Percentiles rank a stretch among this genome's conserved stretches.
Conservation (phyloP, 345 rosid species). For the Nephelium lappaceum region DNA sequence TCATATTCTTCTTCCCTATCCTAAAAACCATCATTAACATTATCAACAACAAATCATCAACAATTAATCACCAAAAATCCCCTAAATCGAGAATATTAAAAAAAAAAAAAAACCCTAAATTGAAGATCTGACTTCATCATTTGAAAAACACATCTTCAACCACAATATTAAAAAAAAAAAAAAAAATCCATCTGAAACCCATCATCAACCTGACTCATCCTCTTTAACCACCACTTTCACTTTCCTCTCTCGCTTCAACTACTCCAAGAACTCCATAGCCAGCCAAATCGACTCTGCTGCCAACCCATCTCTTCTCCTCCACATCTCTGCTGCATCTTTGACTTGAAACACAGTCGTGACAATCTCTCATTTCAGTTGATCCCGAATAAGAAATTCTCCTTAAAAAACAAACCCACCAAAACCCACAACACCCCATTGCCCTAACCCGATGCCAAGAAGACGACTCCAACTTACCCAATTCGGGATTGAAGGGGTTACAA, state of each 20-base stretch:
- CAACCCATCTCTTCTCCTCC: constrained; percentile 48
- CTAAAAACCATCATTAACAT: too few relatives aligned
- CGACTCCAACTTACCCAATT: constrained; percentile 19
- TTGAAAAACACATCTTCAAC: too few relatives aligned
- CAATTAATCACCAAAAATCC: too few relatives aligned
- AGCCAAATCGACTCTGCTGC: constrained; percentile 42
- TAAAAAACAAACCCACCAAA: constrained; percentile 52
- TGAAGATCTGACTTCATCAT: too few relatives aligned
- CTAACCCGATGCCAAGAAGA: background rate
- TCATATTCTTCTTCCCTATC: too few relatives aligned
- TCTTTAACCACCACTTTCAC: constrained; percentile 42
- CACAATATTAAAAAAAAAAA: too few relatives aligned
- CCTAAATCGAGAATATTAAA: too few relatives aligned
- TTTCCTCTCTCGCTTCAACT: constrained; percentile 68
- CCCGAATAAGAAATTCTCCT: constrained; percentile 76
- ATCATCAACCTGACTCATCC: constrained; percentile 33
- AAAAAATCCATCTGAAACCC: too few relatives aligned
- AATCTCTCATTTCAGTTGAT: constrained; percentile 41
- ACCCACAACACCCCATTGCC: constrained; percentile 19
- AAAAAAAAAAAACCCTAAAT: too few relatives aligned
- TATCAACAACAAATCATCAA: too few relatives aligned
- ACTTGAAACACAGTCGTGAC: constrained; percentile 67
- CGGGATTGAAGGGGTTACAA: constrained; percentile 62
- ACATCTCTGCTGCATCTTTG: constrained; percentile 55
- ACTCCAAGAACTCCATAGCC: constrained; percentile 52